Evolutionary conservation across 441 rosid genomes (phyloP).

Genomic region (Cnidoscolus chayamansa): DNA sequence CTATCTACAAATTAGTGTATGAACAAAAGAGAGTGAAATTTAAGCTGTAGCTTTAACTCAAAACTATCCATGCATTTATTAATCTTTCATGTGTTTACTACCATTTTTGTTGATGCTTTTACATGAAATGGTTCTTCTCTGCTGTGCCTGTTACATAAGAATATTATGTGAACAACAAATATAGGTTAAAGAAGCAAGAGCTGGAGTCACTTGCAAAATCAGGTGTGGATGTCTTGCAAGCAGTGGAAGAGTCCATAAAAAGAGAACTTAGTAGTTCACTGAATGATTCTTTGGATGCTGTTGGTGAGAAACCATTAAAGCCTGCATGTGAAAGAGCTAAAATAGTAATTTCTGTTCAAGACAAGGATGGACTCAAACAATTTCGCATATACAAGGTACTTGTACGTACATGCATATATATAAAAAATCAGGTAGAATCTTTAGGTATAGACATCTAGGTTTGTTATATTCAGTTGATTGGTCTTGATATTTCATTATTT

Average conservation of each 20-base stretch:
- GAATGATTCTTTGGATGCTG: slow-evolving; percentile 32
- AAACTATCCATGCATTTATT: not conserved
- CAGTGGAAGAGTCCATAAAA: slow-evolving; percentile 46
- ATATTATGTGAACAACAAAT: slow-evolving; percentile 18
- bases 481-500: not conserved
- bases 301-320: slow-evolving; percentile 32
- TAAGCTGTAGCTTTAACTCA: not conserved
- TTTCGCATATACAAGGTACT: slow-evolving; percentile 66
- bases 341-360: slow-evolving; percentile 68
- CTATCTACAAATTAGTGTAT: not conserved
- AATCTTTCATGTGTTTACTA: not conserved
- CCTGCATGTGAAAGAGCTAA: slow-evolving; percentile 51
- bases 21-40: not conserved
- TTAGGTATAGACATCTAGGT: not conserved
- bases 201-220: slow-evolving; percentile 51
- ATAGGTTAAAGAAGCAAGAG: slow-evolving; percentile 74
- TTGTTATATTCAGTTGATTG: slow-evolving; percentile 3
- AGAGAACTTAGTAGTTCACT: slow-evolving; percentile 32
- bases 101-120: not conserved
- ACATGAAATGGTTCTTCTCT: not conserved
- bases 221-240: slow-evolving; percentile 48
- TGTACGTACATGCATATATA: not conserved
- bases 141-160: not conserved
- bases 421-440: no score
- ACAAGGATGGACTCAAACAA: slow-evolving; percentile 55